phyloP scores from a whole-genome alignment of 345 rosid species.

The Gossypium arboreum region DNA sequence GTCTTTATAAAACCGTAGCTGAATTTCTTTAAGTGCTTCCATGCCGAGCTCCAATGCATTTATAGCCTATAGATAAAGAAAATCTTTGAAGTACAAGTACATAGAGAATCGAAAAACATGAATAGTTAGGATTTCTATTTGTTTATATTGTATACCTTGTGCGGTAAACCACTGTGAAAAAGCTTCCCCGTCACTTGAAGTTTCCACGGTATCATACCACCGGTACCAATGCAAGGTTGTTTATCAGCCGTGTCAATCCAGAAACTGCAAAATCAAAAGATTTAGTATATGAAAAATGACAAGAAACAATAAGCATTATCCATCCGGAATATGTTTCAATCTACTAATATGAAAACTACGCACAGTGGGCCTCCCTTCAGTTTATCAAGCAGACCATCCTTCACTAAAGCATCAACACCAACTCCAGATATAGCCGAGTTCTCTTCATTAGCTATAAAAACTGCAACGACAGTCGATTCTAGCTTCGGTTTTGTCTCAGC shows the following conservation, averaged over 20 bases:
- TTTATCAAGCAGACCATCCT: conserved; percentile 72
- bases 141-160: conserved; percentile 49
- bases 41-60: conserved; percentile 84
- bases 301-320: background rate
- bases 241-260: conserved; percentile 99
- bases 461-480: conserved; percentile 76
- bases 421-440: conserved; percentile 81
- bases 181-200: conserved; percentile 88
- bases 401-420: conserved; percentile 84
- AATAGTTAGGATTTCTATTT: background rate
- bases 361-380: conserved; percentile 93
- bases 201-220: conserved; percentile 98
- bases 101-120: background rate
- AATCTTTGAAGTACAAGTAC: background rate
- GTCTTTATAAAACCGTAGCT: conserved; percentile 73
- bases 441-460: conserved; percentile 93
- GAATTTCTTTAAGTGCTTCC: conserved; percentile 85
- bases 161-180: conserved; percentile 92
- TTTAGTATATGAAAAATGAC: background rate
- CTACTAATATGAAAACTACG: conserved; percentile 20
- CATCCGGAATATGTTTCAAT: background rate
- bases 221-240: conserved; percentile 98
- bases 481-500: conserved; percentile 74
- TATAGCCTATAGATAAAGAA: conserved; percentile 62
- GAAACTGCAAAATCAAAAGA: conserved; percentile 41